Evolutionary conservation across 805 yeast genomes (phyloP), one percentile per base, ranked within the genome.

Genomic region (Candida oleophila): DNA sequence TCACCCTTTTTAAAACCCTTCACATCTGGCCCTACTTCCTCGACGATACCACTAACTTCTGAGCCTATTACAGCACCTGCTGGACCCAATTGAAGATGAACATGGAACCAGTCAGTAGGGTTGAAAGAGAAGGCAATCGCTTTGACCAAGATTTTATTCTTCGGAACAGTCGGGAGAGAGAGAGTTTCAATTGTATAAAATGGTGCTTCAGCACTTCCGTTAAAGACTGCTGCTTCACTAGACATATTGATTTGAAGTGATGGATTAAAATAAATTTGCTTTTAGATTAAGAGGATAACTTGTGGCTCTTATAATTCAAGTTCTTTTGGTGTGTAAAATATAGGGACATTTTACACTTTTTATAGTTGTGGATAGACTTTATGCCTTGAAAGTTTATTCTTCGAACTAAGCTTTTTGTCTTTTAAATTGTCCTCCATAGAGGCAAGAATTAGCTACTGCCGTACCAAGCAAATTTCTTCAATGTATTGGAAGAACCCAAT

Each of bases 71-170:
- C 69, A 25, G 69, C 57, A 22, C 83, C 85, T 35, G 73, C 22
- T 1, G 53, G 62, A 18, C 81, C 80, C 47, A 65, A 53, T 8
- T 66, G 55, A 44, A 46, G 60, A 3, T 57, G 69, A 40, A 75
- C 59, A 55, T 83, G 87, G 55, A 82, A 82, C 84, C 85, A 82
- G 57, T 85, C 91, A 4, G 85, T 78, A 37, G 89, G 90, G 55
- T 85, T 85, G 37, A 75, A 71, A 1, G 85, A 88, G 44, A 63
- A 76, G 7, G 87, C 81, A 21, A 62, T 61, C 3, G 79, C 70
- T 57, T 78, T 74, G 43, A 85, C 62, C 14, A 83, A 61, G 9
- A 83, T 55, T 48, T 75, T 68, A 21, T 56, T 59, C 22, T 61
- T 62, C n/a, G 52, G 59, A 34, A 74, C 63, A 22, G 56, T 61